These are phyloP conservation scores for Trypanosoma scelopori DNA, from an alignment of 208 protist genomes.

Conservation along the genomic window DNA sequence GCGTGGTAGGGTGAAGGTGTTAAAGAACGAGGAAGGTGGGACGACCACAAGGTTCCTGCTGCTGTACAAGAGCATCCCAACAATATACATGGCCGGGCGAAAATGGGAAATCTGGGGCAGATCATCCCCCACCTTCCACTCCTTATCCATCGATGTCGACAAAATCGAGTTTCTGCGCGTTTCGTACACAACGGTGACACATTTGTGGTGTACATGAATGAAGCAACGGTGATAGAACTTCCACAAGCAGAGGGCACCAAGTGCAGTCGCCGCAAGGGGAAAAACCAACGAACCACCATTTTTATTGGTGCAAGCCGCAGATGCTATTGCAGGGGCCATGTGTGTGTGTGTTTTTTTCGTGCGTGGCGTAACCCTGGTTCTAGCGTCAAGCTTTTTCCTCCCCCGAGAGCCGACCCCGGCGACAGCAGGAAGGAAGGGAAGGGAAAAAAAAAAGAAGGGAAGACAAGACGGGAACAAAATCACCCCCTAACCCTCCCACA, in stretches of 20 bases:
- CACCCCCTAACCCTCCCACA: too few relatives aligned
- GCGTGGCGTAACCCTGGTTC: too few relatives aligned
- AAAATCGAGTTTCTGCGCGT: slow-evolving; percentile 67
- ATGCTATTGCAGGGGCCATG: not conserved
- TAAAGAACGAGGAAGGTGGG: slow-evolving; percentile 75
- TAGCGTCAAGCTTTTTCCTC: too few relatives aligned
- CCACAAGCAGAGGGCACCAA: slow-evolving; percentile 46
- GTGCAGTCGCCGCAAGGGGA: slow-evolving; percentile 38
- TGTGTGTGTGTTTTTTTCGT: too few relatives aligned
- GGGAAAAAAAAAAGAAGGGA: too few relatives aligned
- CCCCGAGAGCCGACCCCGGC: too few relatives aligned
- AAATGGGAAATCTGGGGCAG: slow-evolving; percentile 52
- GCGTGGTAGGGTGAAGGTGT: slow-evolving; percentile 68
- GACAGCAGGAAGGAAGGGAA: too few relatives aligned
- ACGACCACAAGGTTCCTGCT: slow-evolving; percentile 45
- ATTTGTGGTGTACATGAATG: slow-evolving; percentile 53
- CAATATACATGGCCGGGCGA: slow-evolving; percentile 50
- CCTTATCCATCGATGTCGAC: slow-evolving; percentile 61
- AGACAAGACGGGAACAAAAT: too few relatives aligned
- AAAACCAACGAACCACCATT: slow-evolving; percentile 26
- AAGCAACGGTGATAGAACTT: slow-evolving; percentile 55
- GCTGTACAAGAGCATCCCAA: slow-evolving; percentile 48
- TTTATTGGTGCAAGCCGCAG: not conserved
- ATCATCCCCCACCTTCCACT: slow-evolving; percentile 26
- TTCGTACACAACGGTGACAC: slow-evolving; percentile 84